A percentile compares a stretch with the other conserved stretches of the same genome.
phyloP scores from a whole-genome alignment of 176 grass and related monocot genomes.

The Phoenix roebelenii region DNA sequence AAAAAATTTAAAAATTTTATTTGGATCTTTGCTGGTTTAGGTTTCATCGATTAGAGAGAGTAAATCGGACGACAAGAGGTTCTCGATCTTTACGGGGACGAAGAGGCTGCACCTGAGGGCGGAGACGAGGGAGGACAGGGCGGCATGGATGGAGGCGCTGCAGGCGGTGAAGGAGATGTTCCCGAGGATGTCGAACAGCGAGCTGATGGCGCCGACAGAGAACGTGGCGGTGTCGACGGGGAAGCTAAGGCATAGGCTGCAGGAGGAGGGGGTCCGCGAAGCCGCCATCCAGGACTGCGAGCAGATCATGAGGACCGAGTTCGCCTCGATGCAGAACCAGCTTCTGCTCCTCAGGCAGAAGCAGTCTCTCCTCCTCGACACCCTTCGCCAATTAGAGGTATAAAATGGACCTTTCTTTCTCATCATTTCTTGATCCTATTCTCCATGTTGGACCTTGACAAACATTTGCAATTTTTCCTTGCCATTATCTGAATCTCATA shows the following conservation, averaged over 20 bases:
- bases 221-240: slow-evolving; percentile 49
- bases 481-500: too few species aligned
- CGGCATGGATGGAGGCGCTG: slow-evolving; percentile 69
- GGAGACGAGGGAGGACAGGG: slow-evolving; percentile 79
- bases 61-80: slow-evolving; percentile 84
- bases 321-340: slow-evolving; percentile 72
- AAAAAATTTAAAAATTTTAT: neutral
- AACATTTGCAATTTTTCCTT: too few species aligned
- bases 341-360: slow-evolving; percentile 73
- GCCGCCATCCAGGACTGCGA: slow-evolving; percentile 63
- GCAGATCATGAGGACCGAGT: slow-evolving; percentile 65
- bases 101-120: slow-evolving; percentile 82
- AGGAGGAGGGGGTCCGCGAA: slow-evolving; percentile 55
- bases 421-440: too few species aligned
- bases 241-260: slow-evolving; percentile 62
- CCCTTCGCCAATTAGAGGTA: slow-evolving; percentile 94
- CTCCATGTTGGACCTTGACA: too few species aligned
- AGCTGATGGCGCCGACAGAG: slow-evolving; percentile 55
- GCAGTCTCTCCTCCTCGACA: slow-evolving; percentile 52
- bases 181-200: slow-evolving; percentile 88
- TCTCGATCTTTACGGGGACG: slow-evolving; percentile 94
- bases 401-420: neutral
- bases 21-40: slow-evolving; percentile 12
- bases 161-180: slow-evolving; percentile 90
- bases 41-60: slow-evolving; percentile 87